Percentiles rank a stretch among this genome's conserved stretches.
Conservation (phyloP, 169 alveolate species). For the Ichthyophthirius multifiliis region DNA sequence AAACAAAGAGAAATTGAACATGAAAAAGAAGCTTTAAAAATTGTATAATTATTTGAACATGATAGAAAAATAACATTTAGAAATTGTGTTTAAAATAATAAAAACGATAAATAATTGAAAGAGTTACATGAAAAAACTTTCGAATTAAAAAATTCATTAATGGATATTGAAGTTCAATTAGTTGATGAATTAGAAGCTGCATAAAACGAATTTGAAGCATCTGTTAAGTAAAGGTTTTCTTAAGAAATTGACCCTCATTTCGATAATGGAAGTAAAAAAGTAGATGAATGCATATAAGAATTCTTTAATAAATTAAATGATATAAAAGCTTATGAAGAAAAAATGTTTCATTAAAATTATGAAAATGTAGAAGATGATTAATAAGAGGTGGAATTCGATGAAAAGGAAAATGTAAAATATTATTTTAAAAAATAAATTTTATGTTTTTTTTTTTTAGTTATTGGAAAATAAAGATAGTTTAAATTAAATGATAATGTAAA, state of each 20-base stretch:
- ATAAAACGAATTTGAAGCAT: conserved; percentile 40
- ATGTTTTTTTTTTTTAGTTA: neutral
- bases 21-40: conserved; percentile 56
- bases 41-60: conserved; percentile 48
- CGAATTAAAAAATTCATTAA: conserved; percentile 52
- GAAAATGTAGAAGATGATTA: conserved; percentile 11
- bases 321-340: conserved; percentile 17
- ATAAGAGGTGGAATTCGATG: conserved; percentile 32
- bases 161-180: conserved; percentile 53
- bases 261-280: conserved; percentile 24
- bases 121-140: conserved; percentile 26
- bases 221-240: neutral
- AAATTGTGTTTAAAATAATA: conserved; percentile 44
- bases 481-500: conserved; percentile 11
- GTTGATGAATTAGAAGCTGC: conserved; percentile 46
- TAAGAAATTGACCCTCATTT: neutral
- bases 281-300: conserved; percentile 25
- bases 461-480: conserved; percentile 36
- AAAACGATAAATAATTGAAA: conserved; percentile 23
- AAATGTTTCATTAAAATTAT: conserved; percentile 12
- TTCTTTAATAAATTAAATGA: conserved; percentile 25
- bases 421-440: neutral
- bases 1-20: conserved; percentile 51
- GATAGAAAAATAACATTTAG: conserved; percentile 41
- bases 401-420: conserved; percentile 23